phyloP scores from a whole-genome alignment of 495 filamentous ascomycete genomes.

The Xylaria scruposa region DNA sequence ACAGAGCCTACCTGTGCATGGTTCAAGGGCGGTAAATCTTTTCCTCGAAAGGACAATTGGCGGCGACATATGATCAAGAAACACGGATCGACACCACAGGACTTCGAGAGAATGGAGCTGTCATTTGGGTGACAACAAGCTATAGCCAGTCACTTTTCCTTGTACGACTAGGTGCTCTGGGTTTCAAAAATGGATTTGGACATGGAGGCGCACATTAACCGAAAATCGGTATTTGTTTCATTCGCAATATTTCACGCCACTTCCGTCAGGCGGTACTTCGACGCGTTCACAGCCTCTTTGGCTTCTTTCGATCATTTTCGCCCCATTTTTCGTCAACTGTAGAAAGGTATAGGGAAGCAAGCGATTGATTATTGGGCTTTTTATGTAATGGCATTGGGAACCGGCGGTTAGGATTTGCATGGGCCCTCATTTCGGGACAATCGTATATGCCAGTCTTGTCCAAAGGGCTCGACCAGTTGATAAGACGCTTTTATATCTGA shows the following conservation, averaged over 20 bases:
- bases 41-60: slow-evolving; percentile 61
- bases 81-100: slow-evolving; percentile 39
- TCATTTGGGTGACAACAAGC: slow-evolving; percentile 27
- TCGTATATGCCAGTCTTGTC: background rate
- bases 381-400: slow-evolving; percentile 16
- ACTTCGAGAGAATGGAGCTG: slow-evolving; percentile 40
- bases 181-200: background rate
- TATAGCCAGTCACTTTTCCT: background rate
- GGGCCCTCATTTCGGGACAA: background rate
- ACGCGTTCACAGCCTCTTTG: background rate
- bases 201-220: background rate
- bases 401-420: slow-evolving; percentile 13
- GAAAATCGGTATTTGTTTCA: slow-evolving; percentile 10
- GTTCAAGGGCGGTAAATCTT: slow-evolving; percentile 55
- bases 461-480: background rate
- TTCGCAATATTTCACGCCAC: background rate
- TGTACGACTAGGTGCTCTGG: slow-evolving; percentile 8
- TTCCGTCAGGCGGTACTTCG: background rate
- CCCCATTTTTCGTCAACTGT: background rate
- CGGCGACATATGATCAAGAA: slow-evolving; percentile 59
- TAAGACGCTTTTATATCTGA: slow-evolving; percentile 5
- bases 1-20: slow-evolving; percentile 52
- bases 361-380: slow-evolving; percentile 25
- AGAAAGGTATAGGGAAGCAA: slow-evolving; percentile 25
- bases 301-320: slow-evolving; percentile 3